Base-by-base conservation (phyloP, 441 rosid species). In the Croton laevigatus region DNA sequence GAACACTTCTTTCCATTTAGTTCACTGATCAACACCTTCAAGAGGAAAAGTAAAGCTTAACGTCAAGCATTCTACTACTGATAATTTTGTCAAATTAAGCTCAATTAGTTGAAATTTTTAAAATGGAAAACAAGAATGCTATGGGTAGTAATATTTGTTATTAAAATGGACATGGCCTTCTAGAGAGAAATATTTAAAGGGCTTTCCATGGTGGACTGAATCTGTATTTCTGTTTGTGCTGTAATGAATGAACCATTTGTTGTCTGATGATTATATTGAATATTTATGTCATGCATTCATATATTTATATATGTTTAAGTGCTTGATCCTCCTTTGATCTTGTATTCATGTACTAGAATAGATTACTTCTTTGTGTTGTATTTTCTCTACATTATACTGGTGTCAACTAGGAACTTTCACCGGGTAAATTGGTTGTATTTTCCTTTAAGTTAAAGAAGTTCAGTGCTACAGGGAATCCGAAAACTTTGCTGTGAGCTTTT, bases 401-500 rank as follows among this genome's bases (percentile, higher is more conserved):
- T 45, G 8, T 42, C 19, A 22, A 46, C 13, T 54, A 46, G 34
- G 44, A 42, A 64, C 27, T 22, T 11, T 20, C 17, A 22, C 20
- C 6, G 53, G 20, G 60, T 61, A 49, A 59, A 54, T 23, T 40
- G 40, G 57, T 20, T 3, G 37, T 2, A 22, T 46, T 34, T 63
- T 69, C 38, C 48, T 57, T n/a, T 16, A 40, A 63, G 38, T 66
- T 70, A 55, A 46, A 11, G 17, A 54, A 44, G 53, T 61, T 69
- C 51, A 34, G 11, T 46, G 36, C 66, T 83, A 82, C 85, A 92
- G 99, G 97, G 96, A 64, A 89, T 94, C 79, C 84, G 97, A 81
- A 85, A 85, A 62, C 87, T 95, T 22, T 95, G 99, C 74, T 92
- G 96, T 75, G 99, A 95, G 85, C 92, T 95, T 72, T 76, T 95